Conservation (phyloP, 129 eudicot species). For the Daucus carota region DNA sequence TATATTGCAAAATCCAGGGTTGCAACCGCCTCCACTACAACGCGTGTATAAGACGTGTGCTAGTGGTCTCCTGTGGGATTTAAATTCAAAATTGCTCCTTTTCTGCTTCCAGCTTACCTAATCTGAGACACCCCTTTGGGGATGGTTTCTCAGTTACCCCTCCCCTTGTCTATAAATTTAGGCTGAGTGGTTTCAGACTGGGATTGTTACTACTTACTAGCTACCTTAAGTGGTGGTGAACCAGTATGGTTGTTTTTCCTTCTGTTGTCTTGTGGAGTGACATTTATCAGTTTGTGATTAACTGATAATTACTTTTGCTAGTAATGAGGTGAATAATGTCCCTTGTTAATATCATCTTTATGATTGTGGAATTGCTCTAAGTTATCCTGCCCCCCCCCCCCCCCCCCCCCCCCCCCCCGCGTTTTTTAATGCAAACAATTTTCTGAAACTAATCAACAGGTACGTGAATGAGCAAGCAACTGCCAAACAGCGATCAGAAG, state of each 20-base stretch:
- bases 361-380: background rate
- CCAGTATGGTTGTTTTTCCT: too few species aligned
- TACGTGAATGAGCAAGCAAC: constrained; percentile 72
- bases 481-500: constrained; percentile 44
- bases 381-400: too few species aligned
- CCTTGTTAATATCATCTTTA: background rate
- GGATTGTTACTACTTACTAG: background rate
- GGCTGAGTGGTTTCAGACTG: background rate
- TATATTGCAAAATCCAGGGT: background rate
- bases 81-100: background rate
- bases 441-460: constrained; percentile 27
- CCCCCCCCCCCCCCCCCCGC: too few species aligned
- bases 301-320: background rate
- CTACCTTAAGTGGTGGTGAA: too few species aligned
- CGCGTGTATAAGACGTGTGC: background rate
- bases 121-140: background rate
- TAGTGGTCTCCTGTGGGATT: background rate
- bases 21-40: background rate
- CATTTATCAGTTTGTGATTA: background rate
- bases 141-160: background rate
- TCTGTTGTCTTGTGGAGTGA: background rate
- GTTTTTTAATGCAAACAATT: background rate
- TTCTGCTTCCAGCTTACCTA: background rate
- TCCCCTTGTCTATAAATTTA: background rate
- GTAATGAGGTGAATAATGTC: background rate